Evolutionary conservation across 257 asterid species (phyloP).

Genomic region (Echium plantagineum): DNA sequence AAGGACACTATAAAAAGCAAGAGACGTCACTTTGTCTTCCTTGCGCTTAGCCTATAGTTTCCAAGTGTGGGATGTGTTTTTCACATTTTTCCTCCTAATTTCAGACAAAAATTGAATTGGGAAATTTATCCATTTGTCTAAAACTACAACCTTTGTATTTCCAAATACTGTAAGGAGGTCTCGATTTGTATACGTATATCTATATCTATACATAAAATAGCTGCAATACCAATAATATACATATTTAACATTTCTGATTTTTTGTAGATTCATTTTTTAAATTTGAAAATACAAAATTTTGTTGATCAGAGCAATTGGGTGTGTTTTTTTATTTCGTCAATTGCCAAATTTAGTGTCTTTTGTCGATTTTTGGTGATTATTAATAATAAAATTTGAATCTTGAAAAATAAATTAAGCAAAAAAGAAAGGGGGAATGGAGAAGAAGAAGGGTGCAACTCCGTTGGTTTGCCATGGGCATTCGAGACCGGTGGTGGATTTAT

Average conservation of each 20-base stretch:
- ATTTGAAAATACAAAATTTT: too few relatives aligned
- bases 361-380: slow-evolving; percentile 5
- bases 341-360: slow-evolving; percentile 3
- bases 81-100: slow-evolving; percentile 7
- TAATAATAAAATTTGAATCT: slow-evolving; percentile 8
- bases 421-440: slow-evolving; percentile 42
- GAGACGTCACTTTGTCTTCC: slow-evolving; percentile 1
- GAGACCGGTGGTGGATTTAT: slow-evolving; percentile 96
- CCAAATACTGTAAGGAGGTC: slow-evolving; percentile 36
- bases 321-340: slow-evolving; percentile 15
- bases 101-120: slow-evolving; percentile 8
- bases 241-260: slow-evolving; percentile 6
- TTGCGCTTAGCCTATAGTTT: slow-evolving; percentile 71
- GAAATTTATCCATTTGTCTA: slow-evolving; percentile 16
- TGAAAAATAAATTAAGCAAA: slow-evolving; percentile 4
- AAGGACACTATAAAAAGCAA: slow-evolving; percentile 3
- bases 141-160: background rate
- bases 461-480: slow-evolving; percentile 99
- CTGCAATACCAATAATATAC: slow-evolving; percentile 2
- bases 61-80: slow-evolving; percentile 23
- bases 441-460: slow-evolving; percentile 83
- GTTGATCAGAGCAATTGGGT: slow-evolving; percentile 27
- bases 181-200: slow-evolving; percentile 19
- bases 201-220: too few relatives aligned
- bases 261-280: background rate